Evolutionary conservation across 805 yeast genomes (phyloP), one percentile per base, ranked within the genome.

Genomic region (Yamadazyma scolyti): DNA sequence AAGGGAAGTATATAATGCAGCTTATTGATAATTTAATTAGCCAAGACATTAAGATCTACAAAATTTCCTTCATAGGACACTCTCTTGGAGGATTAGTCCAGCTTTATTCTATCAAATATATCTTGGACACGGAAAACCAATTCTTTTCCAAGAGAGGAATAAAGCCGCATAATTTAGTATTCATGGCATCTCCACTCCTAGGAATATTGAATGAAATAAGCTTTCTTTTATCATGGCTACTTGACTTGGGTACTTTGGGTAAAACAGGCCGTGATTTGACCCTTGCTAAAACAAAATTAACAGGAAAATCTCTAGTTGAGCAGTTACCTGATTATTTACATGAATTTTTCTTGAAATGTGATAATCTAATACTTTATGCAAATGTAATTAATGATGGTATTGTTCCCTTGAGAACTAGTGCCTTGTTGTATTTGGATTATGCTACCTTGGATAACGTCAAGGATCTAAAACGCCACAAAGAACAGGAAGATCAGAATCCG

Each of bases 381-480:
- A 66, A 66, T 41, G 67, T 68, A 4, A 50, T 66, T 10, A 65
- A 65, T 33, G 73, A 66, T 37, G 73, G 73, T 2, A 65, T 66
- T 13, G 71, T 65, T 1, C 73, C 73, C 2, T 48, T 66, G 19
- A 45, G 73, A 27, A 66, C 73, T 1, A 52, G 68, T 19, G 66
- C 69, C 1, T 47, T 66, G 30, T 44, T 66, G 13, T 66, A 64
- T 31, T 43, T 66, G 30, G 73, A 66, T 40, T 66, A 65, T 56
- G 51, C 52, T 18, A 70, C 71, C 1, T 44, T 66, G 20, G 70
- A 68, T 2, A 62, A 61, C 21, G 65, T 64, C 4, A 50, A 48
- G 9, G 58, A 50, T 8, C 37, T 62, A 27, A 47, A 51, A 32
- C 10, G 23, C 2, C 12, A 17, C 9, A 33, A 45, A 42, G 21